Base-by-base conservation (phyloP, 2,329 filamentous ascomycete species). In the Microdochium bolleyi region DNA sequence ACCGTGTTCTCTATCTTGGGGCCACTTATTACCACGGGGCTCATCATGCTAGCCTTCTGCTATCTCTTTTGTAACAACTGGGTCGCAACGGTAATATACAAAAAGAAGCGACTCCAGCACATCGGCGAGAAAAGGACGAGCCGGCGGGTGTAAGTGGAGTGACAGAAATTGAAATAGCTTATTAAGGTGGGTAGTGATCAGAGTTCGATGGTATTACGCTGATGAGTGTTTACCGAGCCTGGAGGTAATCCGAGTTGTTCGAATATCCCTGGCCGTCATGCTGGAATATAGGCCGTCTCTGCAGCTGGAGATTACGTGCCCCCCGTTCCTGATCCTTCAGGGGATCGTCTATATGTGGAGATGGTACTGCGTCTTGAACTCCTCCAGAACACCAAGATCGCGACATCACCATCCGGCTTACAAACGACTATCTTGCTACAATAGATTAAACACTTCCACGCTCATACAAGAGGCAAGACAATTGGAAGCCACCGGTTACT, bases 1-100 rank as follows among this genome's bases (percentile, higher is more conserved):
- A 70, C 73, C 2, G 60, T 78, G 3, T 77, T 79, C 52, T 66
- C 73, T 0, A 74, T 79, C 24, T 14, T 76, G 5, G 68, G 62
- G 3, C 74, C 74, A 0, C 55, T 74, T 9, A 51, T 60, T 24
- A 55, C 53, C n/a, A 50, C 55, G 24, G 57, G 52, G n/a, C 48
- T 66, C 3, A 56, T 64, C 2, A 24, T 63, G 21, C 13, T 64
- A 3, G 51, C 30, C 30, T 8, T 34, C 30, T 34, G 30, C 14
- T 34, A 34, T 34, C 14, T 34, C 14, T 34, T 14, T 8, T 8
- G 8, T 34, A 8, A 14, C 14, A 34, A 51, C 32, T 58, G 54
- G 56, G 50, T 53, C n/a, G 51, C 54, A 37, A 55, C 54, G 21
- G 52, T 54, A 49, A 44, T 53, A 16, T 51, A 64, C 54, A 52